Base-by-base conservation (phyloP, 768 basidiomycete genomes). In the Hericium erinaceus region DNA sequence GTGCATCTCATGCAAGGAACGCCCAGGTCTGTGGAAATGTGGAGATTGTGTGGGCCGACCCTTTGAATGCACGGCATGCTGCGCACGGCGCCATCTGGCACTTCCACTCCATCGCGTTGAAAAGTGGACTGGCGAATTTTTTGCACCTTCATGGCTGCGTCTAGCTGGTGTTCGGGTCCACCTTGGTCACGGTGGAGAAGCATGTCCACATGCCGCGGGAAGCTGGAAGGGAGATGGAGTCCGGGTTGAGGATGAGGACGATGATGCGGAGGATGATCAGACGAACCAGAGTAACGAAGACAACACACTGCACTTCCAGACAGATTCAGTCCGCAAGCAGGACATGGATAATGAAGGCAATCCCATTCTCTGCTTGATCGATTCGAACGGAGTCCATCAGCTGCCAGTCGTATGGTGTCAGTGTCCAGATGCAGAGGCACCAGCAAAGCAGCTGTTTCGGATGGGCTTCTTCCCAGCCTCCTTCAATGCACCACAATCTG, bases 31-130 rank as follows among this genome's bases (percentile, higher is more conserved):
- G 12, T 41, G 40, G 40, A 41, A n/a, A 41, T 41, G 40, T n/a
- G n/a, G n/a, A n/a, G 40, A 41, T n/a, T 41, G 40, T n/a, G 13
- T 41, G 12, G 40, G 40, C n/a, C 40, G n/a, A n/a, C 40, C 40
- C n/a, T 12, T 41, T n/a, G 40, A 41, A 41, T 56, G 48, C 46
- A 48, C 33, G 11, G 46, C 16, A 10, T 56, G 55, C 44, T 39
- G 37, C 46, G 10, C 16, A 48, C 24, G 22, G 2, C 39, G 44
- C 12, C 55, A 56, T 39, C 46, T 12, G 26, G 10, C 11, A 37
- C 55, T 37, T 16, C 55, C 55, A 13, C 48, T 56, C 48, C 55
- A 56, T 33, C 46, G 55, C 7, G 28, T 56, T 38, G 15, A 56
- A 39, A 48, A 37, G 16, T 56, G 55, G 55, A 39, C 18, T 6